phyloP scores from a whole-genome alignment of 352 stramenopile species.

The Hyaloperonospora brassicae region DNA sequence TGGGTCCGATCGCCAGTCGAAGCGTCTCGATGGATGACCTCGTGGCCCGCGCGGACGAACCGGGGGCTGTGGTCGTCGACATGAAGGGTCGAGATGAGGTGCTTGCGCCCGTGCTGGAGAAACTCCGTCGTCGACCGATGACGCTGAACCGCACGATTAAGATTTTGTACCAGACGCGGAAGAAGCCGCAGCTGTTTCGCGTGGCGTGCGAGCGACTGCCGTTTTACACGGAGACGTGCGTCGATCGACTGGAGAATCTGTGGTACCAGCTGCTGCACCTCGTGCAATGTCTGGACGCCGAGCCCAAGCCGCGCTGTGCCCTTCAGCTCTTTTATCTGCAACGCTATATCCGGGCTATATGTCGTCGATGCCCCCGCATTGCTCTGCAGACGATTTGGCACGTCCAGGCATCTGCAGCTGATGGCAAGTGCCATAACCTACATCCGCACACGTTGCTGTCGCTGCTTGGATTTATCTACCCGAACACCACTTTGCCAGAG shows the following conservation, averaged over 20 bases:
- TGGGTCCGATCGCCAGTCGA: conserved; percentile 27
- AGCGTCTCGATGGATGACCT: conserved; percentile 28
- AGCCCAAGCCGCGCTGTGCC: conserved; percentile 32
- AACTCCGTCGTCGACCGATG: conserved; percentile 49
- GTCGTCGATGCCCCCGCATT: conserved; percentile 56
- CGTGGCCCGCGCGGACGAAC: conserved; percentile 1
- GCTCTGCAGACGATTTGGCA: conserved; percentile 78
- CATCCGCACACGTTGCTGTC: conserved; percentile 56
- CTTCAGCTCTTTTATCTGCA: conserved; percentile 61
- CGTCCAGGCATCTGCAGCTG: conserved; percentile 52
- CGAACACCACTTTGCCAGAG: conserved; percentile 23
- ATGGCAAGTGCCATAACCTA: conserved; percentile 33
- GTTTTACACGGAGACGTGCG: conserved; percentile 63
- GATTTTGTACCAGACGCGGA: conserved; percentile 69
- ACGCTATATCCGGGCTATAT: conserved; percentile 64
- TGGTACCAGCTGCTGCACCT: conserved; percentile 79
- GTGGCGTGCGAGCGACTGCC: conserved; percentile 56
- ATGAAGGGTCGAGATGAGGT: no score
- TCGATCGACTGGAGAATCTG: conserved; percentile 66
- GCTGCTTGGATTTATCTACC: conserved; percentile 59
- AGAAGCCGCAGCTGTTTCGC: conserved; percentile 60
- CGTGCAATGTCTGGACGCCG: conserved; percentile 62
- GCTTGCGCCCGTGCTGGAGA: conserved; percentile 27
- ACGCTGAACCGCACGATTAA: conserved; percentile 74
- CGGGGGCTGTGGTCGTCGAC: no score